These are phyloP conservation scores for Metrosideros polymorpha DNA, from an alignment of 441 rosid genomes.

Conservation along the genomic window DNA sequence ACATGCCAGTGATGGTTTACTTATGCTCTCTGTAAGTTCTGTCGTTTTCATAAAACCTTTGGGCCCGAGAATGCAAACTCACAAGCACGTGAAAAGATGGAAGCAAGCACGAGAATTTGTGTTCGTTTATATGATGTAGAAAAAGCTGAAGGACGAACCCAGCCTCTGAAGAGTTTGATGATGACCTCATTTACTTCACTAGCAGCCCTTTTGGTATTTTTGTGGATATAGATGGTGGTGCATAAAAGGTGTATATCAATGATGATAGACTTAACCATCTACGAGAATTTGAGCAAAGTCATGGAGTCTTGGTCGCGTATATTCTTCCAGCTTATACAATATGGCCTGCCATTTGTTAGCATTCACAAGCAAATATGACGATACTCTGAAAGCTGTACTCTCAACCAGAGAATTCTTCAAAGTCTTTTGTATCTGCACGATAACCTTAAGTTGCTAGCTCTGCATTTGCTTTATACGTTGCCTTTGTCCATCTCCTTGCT, in stretches of 20 bases:
- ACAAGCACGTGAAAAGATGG: not conserved
- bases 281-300: not conserved
- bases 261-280: not conserved
- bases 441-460: not conserved
- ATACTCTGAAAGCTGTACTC: not conserved
- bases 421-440: not conserved
- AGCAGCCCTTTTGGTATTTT: not conserved
- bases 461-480: not conserved
- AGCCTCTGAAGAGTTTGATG: not conserved
- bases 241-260: not conserved
- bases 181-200: not conserved
- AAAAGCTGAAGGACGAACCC: not conserved
- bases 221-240: not conserved
- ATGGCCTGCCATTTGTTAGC: not conserved
- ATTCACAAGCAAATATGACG: not conserved
- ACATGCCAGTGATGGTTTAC: not conserved
- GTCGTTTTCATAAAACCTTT: not conserved
- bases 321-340: not conserved
- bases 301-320: not conserved
- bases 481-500: not conserved
- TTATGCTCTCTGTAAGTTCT: not conserved
- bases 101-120: not conserved
- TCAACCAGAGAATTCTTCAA: not conserved
- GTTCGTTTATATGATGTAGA: not conserved
- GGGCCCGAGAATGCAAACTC: not conserved